Evolutionary conservation across 805 yeast species (phyloP), one percentile per base, ranked within the genome.

Genomic region (Tetrapisispora taiwanensis): DNA sequence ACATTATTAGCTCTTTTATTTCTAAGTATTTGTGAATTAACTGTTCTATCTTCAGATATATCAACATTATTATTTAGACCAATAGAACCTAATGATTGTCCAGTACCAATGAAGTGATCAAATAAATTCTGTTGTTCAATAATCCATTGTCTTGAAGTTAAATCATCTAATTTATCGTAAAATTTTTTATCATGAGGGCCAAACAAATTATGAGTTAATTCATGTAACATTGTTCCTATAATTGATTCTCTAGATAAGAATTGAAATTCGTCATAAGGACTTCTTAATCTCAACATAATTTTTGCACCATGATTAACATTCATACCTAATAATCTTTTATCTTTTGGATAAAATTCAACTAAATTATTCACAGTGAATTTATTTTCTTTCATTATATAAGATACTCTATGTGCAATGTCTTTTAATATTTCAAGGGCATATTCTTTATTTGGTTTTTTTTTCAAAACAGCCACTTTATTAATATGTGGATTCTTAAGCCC

Each of bases 161-260:
- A 67, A 47, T 74, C 77, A 44, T 84, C 90, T 50, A 87, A 60
- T 41, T 72, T 71, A 41, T 66, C 66, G 58, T 85, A 85, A 57
- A 90, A 90, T 46, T 64, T 65, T 2, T 66, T 73, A 65, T 90
- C 82, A 58, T 90, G 97, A 0, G 95, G 84, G 0, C 96, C 95
- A 54, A 68, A 67, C 18, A 70, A 58, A 59, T 87, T 89, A 59
- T 90, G 97, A 1, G 86, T 75, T 35, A 90, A 68, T 59, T 90
- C 97, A 62, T 90, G 97, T 5, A 90, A 67, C 78, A 88, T 75
- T 0, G 95, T 87, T 1, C 88, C 95, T 22, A 89, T 57, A 1
- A 89, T 64, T 41, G 78, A 79, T 3, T 78, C 71, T 62, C 80
- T 65, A 1, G 88, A 81, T 17, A 79, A 58, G 58, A 89, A 88